phyloP scores from a whole-genome alignment of 352 stramenopile genomes.

The Thraustochytrium sp. region DNA sequence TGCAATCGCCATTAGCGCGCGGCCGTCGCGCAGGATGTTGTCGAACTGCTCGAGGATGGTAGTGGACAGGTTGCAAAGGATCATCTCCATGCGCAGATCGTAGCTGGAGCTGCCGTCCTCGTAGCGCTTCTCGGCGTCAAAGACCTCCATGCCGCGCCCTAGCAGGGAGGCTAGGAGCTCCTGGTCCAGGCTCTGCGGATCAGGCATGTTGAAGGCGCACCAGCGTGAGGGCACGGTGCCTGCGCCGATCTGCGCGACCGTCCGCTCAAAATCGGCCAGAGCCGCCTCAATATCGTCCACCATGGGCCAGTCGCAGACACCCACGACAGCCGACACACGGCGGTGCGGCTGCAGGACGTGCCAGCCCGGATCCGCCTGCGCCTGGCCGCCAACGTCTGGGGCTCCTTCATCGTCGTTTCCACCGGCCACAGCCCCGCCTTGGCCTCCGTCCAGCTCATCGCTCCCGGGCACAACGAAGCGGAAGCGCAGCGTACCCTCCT shows the following conservation, averaged over 20 bases:
- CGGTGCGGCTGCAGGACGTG: conserved; percentile 17
- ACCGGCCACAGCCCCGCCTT: neutral
- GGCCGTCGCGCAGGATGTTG: neutral
- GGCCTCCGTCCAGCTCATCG: neutral
- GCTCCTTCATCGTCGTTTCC: no score
- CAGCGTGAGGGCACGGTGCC: neutral
- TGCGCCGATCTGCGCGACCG: neutral
- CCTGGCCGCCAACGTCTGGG: neutral
- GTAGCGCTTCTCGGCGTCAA: neutral
- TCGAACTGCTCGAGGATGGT: neutral
- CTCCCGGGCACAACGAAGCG: neutral
- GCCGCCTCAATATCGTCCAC: neutral
- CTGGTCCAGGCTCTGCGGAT: neutral
- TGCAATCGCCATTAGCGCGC: neutral
- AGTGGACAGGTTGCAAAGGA: conserved; percentile 20
- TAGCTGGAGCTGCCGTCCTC: neutral
- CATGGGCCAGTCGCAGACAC: conserved; percentile 23
- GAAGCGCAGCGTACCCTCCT: neutral
- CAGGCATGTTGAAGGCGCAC: conserved; percentile 36
- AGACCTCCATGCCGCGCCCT: neutral
- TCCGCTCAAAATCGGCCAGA: neutral
- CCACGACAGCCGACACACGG: neutral
- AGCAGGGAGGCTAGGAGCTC: neutral
- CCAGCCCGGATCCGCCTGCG: neutral
- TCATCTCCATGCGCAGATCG: conserved; percentile 13